Evolutionary conservation across 1,284 basidiomycete species (phyloP), one percentile per base, ranked within the genome.

Genomic region (Tranzscheliella williamsii): DNA sequence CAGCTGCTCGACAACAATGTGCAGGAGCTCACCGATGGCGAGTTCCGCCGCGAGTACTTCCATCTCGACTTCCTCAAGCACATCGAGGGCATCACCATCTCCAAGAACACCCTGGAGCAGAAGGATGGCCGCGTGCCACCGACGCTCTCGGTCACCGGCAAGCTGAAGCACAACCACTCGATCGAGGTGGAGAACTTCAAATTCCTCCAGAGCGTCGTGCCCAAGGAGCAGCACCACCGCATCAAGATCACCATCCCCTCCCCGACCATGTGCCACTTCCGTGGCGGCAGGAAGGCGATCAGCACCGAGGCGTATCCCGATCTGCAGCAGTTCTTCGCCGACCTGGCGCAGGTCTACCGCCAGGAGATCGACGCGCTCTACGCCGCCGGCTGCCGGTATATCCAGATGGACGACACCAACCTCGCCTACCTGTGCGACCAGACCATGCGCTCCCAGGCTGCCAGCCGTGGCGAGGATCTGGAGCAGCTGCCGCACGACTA

Each of bases 231-330:
- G 38, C 62, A 68, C 30, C 55, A 63, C 47, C 55, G 83, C 67
- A 83, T 88, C 75, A 90, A 90, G 76, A 77, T 90, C 54, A 89
- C 87, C 8, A 83, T 89, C 77, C 87, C 85, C 62, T 84, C 86
- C 1, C 87, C 87, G 4, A 72, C 69, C 22, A 72, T 68, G 64
- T 54, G 62, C 17, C 67, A 70, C 35, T 67, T 72, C 31, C 42
- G 69, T 3, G 69, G 69, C 27, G 69, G 69, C 4, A n/a, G 69
- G 2, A 44, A 51, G 2, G 58, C 53, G 2, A 67, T 71, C 12
- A 26, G 17, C 4, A 11, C 82, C 39, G 79, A 81, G 5, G 83
- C 86, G 3, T 88, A 88, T 75, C 80, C 81, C 24, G 83, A 81
- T 66, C 85, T 87, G 60, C 83, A 85, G 82, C 86, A 85, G 48